A percentile compares a stretch with the other conserved stretches of the same genome.
phyloP scores from a whole-genome alignment of 177 flowering plant species.

The Tripterygium wilfordii region DNA sequence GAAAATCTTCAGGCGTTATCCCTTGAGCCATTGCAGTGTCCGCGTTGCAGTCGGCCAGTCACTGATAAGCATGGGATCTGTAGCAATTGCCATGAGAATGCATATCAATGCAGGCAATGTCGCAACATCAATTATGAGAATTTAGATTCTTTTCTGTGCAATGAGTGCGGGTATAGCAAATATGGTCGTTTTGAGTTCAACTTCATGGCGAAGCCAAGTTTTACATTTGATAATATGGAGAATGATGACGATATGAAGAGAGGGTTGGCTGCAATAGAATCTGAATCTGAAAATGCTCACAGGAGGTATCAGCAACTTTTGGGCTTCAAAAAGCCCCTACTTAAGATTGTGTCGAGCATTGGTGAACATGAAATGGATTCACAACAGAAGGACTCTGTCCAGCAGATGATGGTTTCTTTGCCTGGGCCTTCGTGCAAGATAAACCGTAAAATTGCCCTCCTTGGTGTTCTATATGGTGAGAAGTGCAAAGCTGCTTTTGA shows the following conservation, averaged over 20 bases:
- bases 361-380: conserved; percentile 98
- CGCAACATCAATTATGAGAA: conserved; percentile 98
- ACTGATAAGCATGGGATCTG: conserved; percentile 99
- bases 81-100: conserved; percentile 97
- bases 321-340: conserved; percentile 95
- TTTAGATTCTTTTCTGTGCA: conserved; percentile 94
- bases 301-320: conserved; percentile 95
- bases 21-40: conserved; percentile 96
- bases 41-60: conserved; percentile 94
- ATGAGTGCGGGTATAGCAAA: conserved; percentile 99
- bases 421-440: conserved; percentile 98
- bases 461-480: conserved; percentile 99
- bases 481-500: conserved; percentile 99
- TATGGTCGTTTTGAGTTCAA: conserved; percentile 99
- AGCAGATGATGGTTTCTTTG: conserved; percentile 99
- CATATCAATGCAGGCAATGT: conserved; percentile 99
- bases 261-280: conserved; percentile 93
- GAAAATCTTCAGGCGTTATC: conserved; percentile 98
- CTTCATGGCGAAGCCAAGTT: conserved; percentile 98
- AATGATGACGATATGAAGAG: conserved; percentile 98
- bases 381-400: conserved; percentile 96
- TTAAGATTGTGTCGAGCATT: conserved; percentile 94
- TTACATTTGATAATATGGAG: conserved; percentile 95
- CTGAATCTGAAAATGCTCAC: conserved; percentile 99
- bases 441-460: conserved; percentile 98